Evolutionary conservation across 768 basidiomycete genomes (phyloP), one percentile per base, ranked within the genome.

Genomic region (Suillus brevipes): DNA sequence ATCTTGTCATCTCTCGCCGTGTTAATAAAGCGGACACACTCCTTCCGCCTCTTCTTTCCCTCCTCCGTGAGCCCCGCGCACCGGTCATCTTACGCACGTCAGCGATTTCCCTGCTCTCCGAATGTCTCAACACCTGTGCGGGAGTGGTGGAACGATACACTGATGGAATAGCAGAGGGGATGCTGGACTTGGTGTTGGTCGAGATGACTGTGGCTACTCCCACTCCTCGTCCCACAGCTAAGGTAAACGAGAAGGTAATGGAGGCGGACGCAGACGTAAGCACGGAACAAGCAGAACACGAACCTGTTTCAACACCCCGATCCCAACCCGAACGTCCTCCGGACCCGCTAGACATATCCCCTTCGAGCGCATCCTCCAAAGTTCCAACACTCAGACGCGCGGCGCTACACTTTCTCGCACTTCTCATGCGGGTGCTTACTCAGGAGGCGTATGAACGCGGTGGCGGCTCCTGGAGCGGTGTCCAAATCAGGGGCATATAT

Each of bases 371-470:
- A 4, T 59, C 89, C 69, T 67, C 90, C 0, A 92, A 88, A 72
- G 82, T 92, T 57, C 92, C 96, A 1, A 84, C 92, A 1, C 79
- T 98, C 4, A 86, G 96, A 38, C 89, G 97, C 49, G 89, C 93
- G 1, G 94, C 92, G 0, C 72, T 97, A n/a, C 89, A 95, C 69
- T 90, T 97, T 73, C 80, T 97, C 50, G 81, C 87, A 0, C 72
- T 89, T 10, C 79, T 95, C 38, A 74, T 94, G n/a, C 82, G 84
- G n/a, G 83, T 88, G 49, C 80, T 82, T 20, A 86, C 82, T 0
- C 77, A 76, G n/a, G 78, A 83, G 10, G 71, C 82, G 13, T 85
- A 90, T 65, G 84, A 87, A 20, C 40, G 58, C 10, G 57, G 23
- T 59, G 18, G 38, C 25, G 3, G 9, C 58, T 20, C 74, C 76